A percentile compares a stretch with the other conserved stretches of the same genome.
These are phyloP conservation scores for Turnera subulata DNA, from an alignment of 345 rosid species.

Conservation along the genomic window DNA sequence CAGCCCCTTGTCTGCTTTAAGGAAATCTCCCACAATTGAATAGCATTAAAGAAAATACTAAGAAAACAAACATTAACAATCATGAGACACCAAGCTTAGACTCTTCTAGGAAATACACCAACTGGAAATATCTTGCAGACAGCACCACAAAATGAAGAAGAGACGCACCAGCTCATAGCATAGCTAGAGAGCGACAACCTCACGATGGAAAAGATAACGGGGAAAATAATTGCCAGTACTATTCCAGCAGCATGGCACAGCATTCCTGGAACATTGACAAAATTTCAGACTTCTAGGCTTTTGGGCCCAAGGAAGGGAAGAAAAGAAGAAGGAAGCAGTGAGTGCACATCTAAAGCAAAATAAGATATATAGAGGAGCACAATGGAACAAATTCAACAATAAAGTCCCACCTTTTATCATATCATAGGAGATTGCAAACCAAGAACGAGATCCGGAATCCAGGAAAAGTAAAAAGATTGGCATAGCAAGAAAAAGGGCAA, in stretches of 20 bases:
- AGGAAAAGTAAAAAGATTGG: slow-evolving; percentile 56
- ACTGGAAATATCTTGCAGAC: no score
- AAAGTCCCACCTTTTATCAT: slow-evolving; percentile 61
- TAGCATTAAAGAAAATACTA: no score
- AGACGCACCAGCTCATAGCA: slow-evolving; percentile 85
- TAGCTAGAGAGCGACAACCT: slow-evolving; percentile 59
- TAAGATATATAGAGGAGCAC: neutral
- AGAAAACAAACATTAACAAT: no score
- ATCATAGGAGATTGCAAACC: slow-evolving; percentile 49
- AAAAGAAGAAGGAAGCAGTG: neutral
- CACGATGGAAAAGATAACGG: slow-evolving; percentile 62
- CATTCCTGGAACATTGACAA: slow-evolving; percentile 49
- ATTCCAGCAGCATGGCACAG: slow-evolving; percentile 61
- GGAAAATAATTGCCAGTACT: slow-evolving; percentile 64
- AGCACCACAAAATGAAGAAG: slow-evolving; percentile 3
- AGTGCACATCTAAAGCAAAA: neutral
- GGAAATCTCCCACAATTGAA: no score
- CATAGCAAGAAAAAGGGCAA: slow-evolving; percentile 48
- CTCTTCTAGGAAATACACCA: no score
- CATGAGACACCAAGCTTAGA: no score
- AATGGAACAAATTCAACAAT: slow-evolving; percentile 6
- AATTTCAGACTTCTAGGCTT: neutral
- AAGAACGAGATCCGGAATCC: slow-evolving; percentile 40
- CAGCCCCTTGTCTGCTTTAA: no score
- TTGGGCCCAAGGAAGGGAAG: no score